Base-by-base conservation (phyloP, 2,329 filamentous ascomycete genomes). In the Paraphaeosphaeria sporulosa region DNA sequence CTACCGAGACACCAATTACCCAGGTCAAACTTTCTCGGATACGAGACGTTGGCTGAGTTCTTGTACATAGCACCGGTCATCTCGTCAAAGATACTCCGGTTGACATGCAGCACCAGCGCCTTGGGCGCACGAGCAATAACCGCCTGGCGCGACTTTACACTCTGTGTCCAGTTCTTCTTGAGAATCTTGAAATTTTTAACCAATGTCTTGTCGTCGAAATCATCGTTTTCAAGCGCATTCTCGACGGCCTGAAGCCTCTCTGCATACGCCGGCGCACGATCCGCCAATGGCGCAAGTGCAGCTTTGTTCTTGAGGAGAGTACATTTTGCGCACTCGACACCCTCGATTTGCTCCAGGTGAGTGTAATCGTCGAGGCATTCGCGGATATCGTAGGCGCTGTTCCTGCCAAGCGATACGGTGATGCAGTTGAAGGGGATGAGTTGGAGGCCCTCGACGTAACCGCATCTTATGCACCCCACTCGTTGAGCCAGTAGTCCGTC, bases 381-480 rank as follows among this genome's bases (percentile, higher is more conserved):
- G 59, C 89, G 88, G 0, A 98, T 80, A 62, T 93, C 86, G 71
- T 94, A 92, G 19, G 85, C 81, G 25, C 55, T 59, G 50, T 85
- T 84, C 5, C 84, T 80, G 0, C 91, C 92, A 1, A 98, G 86
- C 38, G 90, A 93, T 0, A 98, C 86, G 0, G 94, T 97, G 49
- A 98, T 81, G 71, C 93, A 97, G 73, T 95, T 97, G 83, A 98
- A 98, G 0, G 93, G 93, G 21, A 93, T 96, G 80, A 98, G 87
- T 1, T 91, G 93, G 15, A 97, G 83, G 1, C 94, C 94, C 69
- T 97, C 93, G 0, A 92, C 93, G 78, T 91, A 90, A 8, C 93
- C 92, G 74, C 95, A 99, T 48, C 84, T 84, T 57, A 91, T 89
- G 76, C 95, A 99, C 0, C 92, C 91, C 1, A 98, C 93, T 42